These are phyloP conservation scores for Corylus americana DNA, from an alignment of 306 rosid species.

Conservation along the genomic window DNA sequence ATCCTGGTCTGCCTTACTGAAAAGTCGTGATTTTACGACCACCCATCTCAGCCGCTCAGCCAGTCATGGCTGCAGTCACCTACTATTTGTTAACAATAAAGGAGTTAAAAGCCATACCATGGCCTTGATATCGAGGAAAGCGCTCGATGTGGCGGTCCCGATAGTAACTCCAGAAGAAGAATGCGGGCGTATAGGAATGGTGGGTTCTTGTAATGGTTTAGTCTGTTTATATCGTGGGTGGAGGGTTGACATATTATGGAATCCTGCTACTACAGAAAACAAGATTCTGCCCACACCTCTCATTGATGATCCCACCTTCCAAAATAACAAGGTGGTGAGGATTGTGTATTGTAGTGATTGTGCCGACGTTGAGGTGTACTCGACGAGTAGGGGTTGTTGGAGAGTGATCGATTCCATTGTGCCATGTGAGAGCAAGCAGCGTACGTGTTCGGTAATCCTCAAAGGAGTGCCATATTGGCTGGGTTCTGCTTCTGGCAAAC, in stretches of 20 bases:
- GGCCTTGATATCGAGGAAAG: neutral
- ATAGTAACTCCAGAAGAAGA: neutral
- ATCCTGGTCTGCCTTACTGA: neutral
- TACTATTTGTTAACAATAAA: neutral
- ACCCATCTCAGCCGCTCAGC: neutral
- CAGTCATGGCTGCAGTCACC: neutral
- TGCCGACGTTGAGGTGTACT: neutral
- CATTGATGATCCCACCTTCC: neutral
- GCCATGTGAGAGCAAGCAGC: neutral
- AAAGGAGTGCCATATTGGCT: constrained; percentile 7
- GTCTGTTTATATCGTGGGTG: neutral
- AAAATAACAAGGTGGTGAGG: constrained; percentile 17
- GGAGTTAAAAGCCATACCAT: neutral
- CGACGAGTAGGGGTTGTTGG: neutral
- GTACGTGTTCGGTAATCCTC: neutral
- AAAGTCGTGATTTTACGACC: neutral
- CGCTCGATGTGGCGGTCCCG: neutral
- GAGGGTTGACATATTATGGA: neutral
- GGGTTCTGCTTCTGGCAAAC: neutral
- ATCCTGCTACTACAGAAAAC: neutral
- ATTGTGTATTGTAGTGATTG: neutral
- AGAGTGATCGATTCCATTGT: neutral
- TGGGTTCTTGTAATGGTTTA: constrained; percentile 5
- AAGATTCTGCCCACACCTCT: neutral
- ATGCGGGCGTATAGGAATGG: neutral